A percentile compares a stretch with the other conserved stretches of the same genome.
phyloP scores from a whole-genome alignment of 106 monocot species.

The Phalaenopsis aphrodite region DNA sequence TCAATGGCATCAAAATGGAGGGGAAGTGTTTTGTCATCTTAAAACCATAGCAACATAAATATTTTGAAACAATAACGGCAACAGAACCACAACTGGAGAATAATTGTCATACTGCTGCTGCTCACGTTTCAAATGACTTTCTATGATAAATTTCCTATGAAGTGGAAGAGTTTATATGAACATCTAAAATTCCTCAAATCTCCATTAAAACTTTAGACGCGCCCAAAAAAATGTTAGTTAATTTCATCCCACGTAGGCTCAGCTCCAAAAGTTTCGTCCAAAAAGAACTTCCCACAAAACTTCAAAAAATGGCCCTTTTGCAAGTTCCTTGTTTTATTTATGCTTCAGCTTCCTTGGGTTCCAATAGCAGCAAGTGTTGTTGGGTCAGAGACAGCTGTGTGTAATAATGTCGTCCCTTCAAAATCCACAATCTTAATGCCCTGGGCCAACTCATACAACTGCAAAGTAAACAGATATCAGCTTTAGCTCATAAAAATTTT shows the following conservation, averaged over 20 bases:
- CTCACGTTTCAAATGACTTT: neutral
- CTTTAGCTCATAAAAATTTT: neutral
- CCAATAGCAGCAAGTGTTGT: neutral
- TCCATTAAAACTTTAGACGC: neutral
- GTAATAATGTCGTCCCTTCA: constrained; percentile 5
- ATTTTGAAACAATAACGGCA: neutral
- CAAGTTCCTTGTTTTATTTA: neutral
- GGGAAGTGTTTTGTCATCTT: neutral
- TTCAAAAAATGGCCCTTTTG: too few species aligned
- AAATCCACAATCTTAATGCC: constrained; percentile 12
- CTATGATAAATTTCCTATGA: neutral
- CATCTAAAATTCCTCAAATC: neutral
- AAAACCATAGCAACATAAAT: neutral
- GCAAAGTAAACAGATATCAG: neutral
- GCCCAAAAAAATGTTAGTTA: neutral
- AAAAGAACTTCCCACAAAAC: neutral
- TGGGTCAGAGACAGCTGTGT: neutral
- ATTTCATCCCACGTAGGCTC: too few species aligned
- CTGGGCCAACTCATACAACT: neutral
- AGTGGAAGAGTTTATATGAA: neutral
- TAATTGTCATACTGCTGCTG: neutral
- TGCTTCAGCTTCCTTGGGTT: neutral
- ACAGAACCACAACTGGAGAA: neutral
- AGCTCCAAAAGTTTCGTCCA: neutral
- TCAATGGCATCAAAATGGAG: too few species aligned